Conservation (phyloP, 148 eudicot species). For the Chenopodium quinoa region DNA sequence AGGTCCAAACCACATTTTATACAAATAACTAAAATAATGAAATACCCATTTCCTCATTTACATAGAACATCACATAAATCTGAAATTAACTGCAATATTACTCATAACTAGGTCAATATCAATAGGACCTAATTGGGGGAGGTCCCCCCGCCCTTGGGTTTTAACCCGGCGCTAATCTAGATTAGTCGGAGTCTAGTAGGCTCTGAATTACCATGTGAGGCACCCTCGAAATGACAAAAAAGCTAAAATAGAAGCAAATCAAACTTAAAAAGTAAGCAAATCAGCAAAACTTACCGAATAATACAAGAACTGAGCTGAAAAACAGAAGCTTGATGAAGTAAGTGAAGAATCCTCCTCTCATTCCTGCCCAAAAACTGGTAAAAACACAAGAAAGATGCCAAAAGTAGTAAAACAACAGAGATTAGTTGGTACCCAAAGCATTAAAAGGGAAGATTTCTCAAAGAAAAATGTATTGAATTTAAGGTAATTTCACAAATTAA, state of each 20-base stretch:
- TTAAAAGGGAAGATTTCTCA: neutral
- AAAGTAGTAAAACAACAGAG: conserved; percentile 18
- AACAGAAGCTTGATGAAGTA: conserved; percentile 17
- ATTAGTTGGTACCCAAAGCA: conserved; percentile 2
- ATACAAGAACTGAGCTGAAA: conserved; percentile 38
- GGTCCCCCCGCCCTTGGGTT: neutral
- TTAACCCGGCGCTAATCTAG: neutral
- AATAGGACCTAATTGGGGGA: conserved; percentile 20
- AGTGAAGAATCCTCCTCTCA: conserved; percentile 27
- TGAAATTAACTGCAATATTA: conserved; percentile 16
- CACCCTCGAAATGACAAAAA: conserved; percentile 12
- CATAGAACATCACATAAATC: conserved; percentile 9
- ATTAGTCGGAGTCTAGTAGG: neutral
- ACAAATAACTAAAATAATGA: neutral
- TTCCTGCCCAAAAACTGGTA: conserved; percentile 16
- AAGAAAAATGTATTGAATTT: neutral
- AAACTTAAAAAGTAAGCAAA: conserved; percentile 11
- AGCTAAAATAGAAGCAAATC: conserved; percentile 15
- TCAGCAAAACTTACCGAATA: conserved; percentile 45
- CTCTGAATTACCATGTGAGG: neutral
- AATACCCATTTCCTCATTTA: conserved; percentile 25
- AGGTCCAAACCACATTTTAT: conserved; percentile 16
- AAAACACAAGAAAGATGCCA: conserved; percentile 25
- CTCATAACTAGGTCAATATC: conserved; percentile 8
- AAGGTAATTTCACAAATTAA: neutral